Base-by-base conservation (phyloP, 2,329 filamentous ascomycete genomes). In the Oidium heveae region DNA sequence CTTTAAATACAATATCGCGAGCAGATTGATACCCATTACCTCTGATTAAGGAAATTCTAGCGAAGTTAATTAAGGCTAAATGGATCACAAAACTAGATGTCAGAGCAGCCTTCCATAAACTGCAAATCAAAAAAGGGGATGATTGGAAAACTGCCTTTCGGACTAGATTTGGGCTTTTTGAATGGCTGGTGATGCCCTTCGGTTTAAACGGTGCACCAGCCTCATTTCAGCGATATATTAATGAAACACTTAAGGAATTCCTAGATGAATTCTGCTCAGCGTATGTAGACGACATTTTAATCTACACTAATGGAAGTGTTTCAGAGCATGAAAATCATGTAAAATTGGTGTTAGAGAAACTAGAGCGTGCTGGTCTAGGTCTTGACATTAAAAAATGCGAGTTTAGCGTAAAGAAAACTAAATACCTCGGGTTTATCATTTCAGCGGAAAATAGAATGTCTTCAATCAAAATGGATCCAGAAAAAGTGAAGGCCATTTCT, bases 161-260 rank as follows among this genome's bases (percentile, higher is more conserved):
- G 2, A 39, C 3, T 2, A 39, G 36, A 41, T 53, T 39, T 33
- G 37, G 33, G 1, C 37, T 43, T 18, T 53, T 39, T 36, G 37
- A 53, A 24, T 55, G 33, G 22, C 20, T 28, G 12, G 53, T 57
- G 0, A 16, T 57, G 36, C 53, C 53, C 37, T 55, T 57, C 34
- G 50, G 53, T 8, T 16, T 57, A 13, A 49, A 33, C 16, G 54
- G 53, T 20, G 33, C 22, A 15, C 52, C 53, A 4, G 37, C 52
- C 4, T 52, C 52, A 5, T 56, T 41, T 36, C 52, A 56, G 41
- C 2, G 37, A 6, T n/a, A 3, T n/a, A 41, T 41, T 41, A 41
- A 41, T 15, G 43, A 47, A 24, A 24, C 43, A 4, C 43, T 47
- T 12, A 18, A 24, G 16, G n/a, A 47, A 22, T 47, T 24, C 28